phyloP scores from a whole-genome alignment of 148 eudicot species.

The Heliosperma pusillum region DNA sequence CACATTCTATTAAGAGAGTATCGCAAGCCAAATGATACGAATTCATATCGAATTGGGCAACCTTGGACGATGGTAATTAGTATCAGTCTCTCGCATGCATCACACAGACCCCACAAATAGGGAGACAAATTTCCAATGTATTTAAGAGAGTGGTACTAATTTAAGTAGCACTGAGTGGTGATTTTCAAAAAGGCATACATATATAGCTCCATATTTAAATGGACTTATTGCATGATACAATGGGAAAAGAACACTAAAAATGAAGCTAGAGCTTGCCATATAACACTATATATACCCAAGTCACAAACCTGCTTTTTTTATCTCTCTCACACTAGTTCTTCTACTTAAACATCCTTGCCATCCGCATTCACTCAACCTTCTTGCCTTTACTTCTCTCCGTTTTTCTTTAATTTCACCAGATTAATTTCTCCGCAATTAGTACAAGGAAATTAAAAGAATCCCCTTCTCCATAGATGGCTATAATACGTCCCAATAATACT shows the following conservation, averaged over 20 bases:
- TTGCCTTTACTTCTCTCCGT: not conserved
- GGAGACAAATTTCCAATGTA: not conserved
- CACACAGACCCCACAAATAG: not conserved
- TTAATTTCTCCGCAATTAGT: not conserved
- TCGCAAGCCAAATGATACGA: too few species aligned
- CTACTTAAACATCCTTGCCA: not conserved
- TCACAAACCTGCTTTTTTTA: constrained; percentile 20
- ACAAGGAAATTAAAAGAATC: not conserved
- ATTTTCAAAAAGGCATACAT: not conserved
- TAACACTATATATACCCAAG: constrained; percentile 22
- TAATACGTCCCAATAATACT: constrained; percentile 10
- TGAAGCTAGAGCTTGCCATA: not conserved
- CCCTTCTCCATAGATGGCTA: constrained; percentile 16
- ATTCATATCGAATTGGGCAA: too few species aligned
- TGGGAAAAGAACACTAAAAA: constrained; percentile 4
- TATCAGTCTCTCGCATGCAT: not conserved
- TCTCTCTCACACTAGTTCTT: constrained; percentile 2
- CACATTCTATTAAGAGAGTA: too few species aligned
- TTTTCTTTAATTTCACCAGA: not conserved
- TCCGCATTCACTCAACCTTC: too few species aligned
- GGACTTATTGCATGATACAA: not conserved
- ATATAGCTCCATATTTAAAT: not conserved
- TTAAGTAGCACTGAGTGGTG: not conserved
- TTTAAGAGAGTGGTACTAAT: not conserved
- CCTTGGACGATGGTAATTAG: not conserved